These are phyloP conservation scores for Rhodofomes roseus DNA, from an alignment of 1,284 basidiomycete genomes.

Conservation along the genomic window DNA sequence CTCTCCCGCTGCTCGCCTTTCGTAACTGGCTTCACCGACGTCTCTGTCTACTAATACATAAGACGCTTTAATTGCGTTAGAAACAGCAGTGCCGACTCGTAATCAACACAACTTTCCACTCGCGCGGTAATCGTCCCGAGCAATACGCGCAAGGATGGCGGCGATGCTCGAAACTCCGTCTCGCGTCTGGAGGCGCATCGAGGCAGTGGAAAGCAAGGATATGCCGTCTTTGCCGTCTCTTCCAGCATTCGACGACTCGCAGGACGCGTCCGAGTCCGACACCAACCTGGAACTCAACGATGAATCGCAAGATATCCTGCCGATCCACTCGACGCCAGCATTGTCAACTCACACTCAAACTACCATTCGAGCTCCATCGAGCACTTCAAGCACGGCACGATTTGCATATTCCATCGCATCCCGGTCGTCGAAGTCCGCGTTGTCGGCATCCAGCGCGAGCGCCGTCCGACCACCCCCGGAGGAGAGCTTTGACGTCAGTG, in stretches of 20 bases:
- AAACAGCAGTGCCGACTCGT: too few relatives aligned
- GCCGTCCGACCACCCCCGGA: slow-evolving; percentile 12
- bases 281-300: slow-evolving; percentile 20
- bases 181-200: slow-evolving; percentile 73
- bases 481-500: slow-evolving; percentile 58
- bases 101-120: too few relatives aligned
- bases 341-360: slow-evolving; percentile 38
- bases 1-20: background rate
- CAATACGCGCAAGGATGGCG: slow-evolving; percentile 18
- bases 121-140: too few relatives aligned
- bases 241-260: slow-evolving; percentile 59
- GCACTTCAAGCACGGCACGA: slow-evolving; percentile 62
- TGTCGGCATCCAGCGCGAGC: slow-evolving; percentile 14
- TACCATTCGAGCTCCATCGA: slow-evolving; percentile 49
- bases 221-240: slow-evolving; percentile 77
- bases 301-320: slow-evolving; percentile 32
- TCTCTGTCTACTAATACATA: too few relatives aligned
- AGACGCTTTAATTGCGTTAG: too few relatives aligned
- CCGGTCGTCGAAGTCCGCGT: slow-evolving; percentile 32
- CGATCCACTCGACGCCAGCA: slow-evolving; percentile 65
- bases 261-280: slow-evolving; percentile 18
- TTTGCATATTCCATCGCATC: slow-evolving; percentile 64
- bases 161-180: slow-evolving; percentile 69
- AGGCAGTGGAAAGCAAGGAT: slow-evolving; percentile 62
- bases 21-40: too few relatives aligned